A percentile compares a stretch with the other conserved stretches of the same genome.
Evolutionary conservation across 2,329 filamentous ascomycete genomes (phyloP).

Genomic region (Fonsecaea pugnacius): DNA sequence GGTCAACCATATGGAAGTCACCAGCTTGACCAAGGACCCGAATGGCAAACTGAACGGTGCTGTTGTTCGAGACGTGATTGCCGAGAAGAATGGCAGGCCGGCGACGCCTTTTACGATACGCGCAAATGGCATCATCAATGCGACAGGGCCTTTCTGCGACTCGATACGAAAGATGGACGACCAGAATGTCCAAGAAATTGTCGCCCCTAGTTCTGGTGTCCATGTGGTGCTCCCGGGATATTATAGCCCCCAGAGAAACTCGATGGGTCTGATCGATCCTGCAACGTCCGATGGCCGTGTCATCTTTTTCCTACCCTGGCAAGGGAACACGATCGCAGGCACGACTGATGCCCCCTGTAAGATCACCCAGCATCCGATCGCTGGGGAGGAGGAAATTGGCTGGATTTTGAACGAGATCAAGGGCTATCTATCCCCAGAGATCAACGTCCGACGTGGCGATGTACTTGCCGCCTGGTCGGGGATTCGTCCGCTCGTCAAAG

Average conservation of each 20-base stretch:
- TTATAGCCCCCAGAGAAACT: slow-evolving; percentile 69
- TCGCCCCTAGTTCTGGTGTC: slow-evolving; percentile 81
- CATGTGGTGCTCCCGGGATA: slow-evolving; percentile 87
- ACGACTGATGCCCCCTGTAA: slow-evolving; percentile 79
- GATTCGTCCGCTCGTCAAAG: slow-evolving; percentile 82
- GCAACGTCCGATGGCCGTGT: slow-evolving; percentile 85
- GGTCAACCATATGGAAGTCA: slow-evolving; percentile 83
- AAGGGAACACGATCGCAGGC: slow-evolving; percentile 88
- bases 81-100: slow-evolving; percentile 66
- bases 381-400: slow-evolving; percentile 80
- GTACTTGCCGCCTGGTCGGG: slow-evolving; percentile 91
- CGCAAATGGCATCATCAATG: slow-evolving; percentile 83
- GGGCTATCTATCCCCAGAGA: slow-evolving; percentile 80
- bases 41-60: slow-evolving; percentile 75
- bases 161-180: slow-evolving; percentile 85
- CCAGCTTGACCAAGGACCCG: slow-evolving; percentile 72
- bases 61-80: slow-evolving; percentile 70
- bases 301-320: slow-evolving; percentile 92
- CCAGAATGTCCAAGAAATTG: slow-evolving; percentile 71
- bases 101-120: slow-evolving; percentile 64
- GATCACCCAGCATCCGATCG: slow-evolving; percentile 74
- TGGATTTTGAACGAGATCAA: slow-evolving; percentile 86
- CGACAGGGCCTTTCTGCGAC: slow-evolving; percentile 86
- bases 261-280: slow-evolving; percentile 88
- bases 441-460: slow-evolving; percentile 81